Conservation (phyloP, 257 asterid species). For the Salvia hispanica region DNA sequence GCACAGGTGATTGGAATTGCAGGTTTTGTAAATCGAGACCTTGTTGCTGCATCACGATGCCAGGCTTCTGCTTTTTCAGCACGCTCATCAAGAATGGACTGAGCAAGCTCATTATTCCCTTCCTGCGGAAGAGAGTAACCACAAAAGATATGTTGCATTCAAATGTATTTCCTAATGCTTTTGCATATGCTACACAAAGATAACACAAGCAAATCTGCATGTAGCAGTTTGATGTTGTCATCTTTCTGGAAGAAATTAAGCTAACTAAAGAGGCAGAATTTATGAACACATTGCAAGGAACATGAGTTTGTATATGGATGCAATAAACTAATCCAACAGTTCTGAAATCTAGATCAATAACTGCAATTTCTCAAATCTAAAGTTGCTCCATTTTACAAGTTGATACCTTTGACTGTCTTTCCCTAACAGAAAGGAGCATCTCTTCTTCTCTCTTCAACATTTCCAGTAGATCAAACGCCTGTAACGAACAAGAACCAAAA, state of each 20-base stretch:
- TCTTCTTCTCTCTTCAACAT: conserved; percentile 96
- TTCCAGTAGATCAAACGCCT: conserved; percentile 95
- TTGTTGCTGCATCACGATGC: conserved; percentile 86
- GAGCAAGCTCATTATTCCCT: conserved; percentile 61
- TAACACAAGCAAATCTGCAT: background rate
- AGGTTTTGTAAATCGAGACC: conserved; percentile 65
- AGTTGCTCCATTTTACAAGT: conserved; percentile 23
- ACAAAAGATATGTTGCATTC: conserved; percentile 24
- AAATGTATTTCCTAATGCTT: background rate
- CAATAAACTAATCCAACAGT: background rate
- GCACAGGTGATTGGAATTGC: conserved; percentile 94
- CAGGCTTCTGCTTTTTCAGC: conserved; percentile 79
- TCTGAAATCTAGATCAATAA: background rate
- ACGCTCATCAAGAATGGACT: conserved; percentile 75
- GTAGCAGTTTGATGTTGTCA: conserved; percentile 1
- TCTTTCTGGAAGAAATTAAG: background rate
- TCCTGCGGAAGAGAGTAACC: conserved; percentile 44
- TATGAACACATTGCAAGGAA: background rate
- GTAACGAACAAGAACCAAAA: conserved; percentile 24
- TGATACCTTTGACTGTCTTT: conserved; percentile 74
- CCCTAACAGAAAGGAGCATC: conserved; percentile 76
- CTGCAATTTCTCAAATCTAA: conserved; percentile 4
- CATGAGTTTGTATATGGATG: background rate
- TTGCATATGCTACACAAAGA: background rate
- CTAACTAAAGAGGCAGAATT: conserved; percentile 6